Evolutionary conservation across 2,329 filamentous ascomycete species (phyloP).

Genomic region (Colletotrichum tabaci): DNA sequence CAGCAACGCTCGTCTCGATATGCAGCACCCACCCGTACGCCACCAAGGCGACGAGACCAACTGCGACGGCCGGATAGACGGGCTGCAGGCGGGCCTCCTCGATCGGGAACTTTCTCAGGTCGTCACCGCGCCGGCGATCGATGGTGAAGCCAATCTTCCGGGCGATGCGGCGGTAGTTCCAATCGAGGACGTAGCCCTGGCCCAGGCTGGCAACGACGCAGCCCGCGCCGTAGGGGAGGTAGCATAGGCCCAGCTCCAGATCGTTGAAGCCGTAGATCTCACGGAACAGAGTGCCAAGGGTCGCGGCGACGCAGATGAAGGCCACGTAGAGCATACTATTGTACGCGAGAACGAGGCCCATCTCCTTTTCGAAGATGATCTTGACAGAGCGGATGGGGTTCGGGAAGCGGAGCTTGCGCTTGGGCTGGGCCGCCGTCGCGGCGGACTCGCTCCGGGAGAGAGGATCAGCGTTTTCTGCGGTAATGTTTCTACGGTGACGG

Average conservation of each 20-base stretch:
- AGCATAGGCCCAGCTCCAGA: slow-evolving; percentile 68
- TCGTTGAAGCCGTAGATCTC: slow-evolving; percentile 67
- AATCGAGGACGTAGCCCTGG: slow-evolving; percentile 73
- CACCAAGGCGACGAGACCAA: slow-evolving; percentile 68
- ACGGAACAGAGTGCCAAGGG: slow-evolving; percentile 66
- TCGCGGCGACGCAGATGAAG: slow-evolving; percentile 69
- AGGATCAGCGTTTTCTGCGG: slow-evolving; percentile 38
- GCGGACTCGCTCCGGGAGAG: slow-evolving; percentile 48
- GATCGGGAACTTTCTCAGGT: slow-evolving; percentile 68
- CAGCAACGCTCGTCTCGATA: slow-evolving; percentile 64
- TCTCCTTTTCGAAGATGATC: slow-evolving; percentile 71
- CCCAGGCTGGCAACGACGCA: slow-evolving; percentile 63
- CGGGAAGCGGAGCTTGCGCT: slow-evolving; percentile 64
- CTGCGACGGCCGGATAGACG: slow-evolving; percentile 66
- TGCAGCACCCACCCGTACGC: slow-evolving; percentile 73
- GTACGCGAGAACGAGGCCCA: slow-evolving; percentile 67
- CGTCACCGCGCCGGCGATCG: slow-evolving; percentile 69
- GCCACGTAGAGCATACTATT: slow-evolving; percentile 69
- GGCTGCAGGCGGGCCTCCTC: slow-evolving; percentile 69
- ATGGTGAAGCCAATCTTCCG: slow-evolving; percentile 72
- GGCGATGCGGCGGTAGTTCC: slow-evolving; percentile 81
- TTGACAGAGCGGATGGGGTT: slow-evolving; percentile 70
- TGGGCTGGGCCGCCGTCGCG: slow-evolving; percentile 49
- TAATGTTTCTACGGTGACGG: slow-evolving; percentile 7
- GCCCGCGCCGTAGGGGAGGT: slow-evolving; percentile 67